Percentiles rank a stretch among this genome's conserved stretches.
Evolutionary conservation across 208 protist genomes (phyloP).

Genomic region (Porcisia deanei): DNA sequence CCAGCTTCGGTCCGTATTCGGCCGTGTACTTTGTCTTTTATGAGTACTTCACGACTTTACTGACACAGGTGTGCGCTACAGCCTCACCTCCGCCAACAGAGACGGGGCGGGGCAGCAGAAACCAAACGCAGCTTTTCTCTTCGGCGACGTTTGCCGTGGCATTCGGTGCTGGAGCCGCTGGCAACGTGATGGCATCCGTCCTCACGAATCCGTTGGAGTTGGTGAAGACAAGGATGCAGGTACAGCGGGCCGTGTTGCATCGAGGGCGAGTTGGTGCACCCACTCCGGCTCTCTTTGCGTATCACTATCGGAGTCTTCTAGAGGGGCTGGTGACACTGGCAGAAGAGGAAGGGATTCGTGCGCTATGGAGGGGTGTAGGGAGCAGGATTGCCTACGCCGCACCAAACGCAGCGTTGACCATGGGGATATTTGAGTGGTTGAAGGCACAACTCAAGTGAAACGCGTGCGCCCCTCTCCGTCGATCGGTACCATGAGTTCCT

Average conservation of each 20-base stretch:
- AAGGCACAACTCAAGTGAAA: constrained; percentile 18
- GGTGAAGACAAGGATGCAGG: constrained; percentile 90
- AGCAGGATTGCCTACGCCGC: constrained; percentile 59
- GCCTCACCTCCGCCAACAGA: background rate
- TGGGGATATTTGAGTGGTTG: constrained; percentile 69
- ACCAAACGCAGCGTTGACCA: constrained; percentile 86
- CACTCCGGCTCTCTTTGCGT: constrained; percentile 36
- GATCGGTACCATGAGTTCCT: background rate
- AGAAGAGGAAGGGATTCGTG: constrained; percentile 54
- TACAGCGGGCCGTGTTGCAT: constrained; percentile 70
- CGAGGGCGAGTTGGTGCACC: background rate
- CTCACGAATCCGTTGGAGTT: constrained; percentile 90
- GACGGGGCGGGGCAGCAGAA: background rate
- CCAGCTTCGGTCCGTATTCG: constrained; percentile 89
- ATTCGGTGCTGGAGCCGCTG: constrained; percentile 53
- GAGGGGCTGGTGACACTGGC: constrained; percentile 54
- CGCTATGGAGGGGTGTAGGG: constrained; percentile 68
- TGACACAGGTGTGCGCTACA: constrained; percentile 10
- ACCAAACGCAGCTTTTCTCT: background rate
- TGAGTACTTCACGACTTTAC: constrained; percentile 51
- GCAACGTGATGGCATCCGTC: constrained; percentile 64
- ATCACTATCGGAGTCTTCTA: constrained; percentile 59
- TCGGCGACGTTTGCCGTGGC: constrained; percentile 37
- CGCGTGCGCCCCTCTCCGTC: background rate
- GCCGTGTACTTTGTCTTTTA: constrained; percentile 90